Evolutionary conservation across 116 monocot species (phyloP), one percentile per base, ranked within the genome.

Genomic region (Papilionanthe hybrid): DNA sequence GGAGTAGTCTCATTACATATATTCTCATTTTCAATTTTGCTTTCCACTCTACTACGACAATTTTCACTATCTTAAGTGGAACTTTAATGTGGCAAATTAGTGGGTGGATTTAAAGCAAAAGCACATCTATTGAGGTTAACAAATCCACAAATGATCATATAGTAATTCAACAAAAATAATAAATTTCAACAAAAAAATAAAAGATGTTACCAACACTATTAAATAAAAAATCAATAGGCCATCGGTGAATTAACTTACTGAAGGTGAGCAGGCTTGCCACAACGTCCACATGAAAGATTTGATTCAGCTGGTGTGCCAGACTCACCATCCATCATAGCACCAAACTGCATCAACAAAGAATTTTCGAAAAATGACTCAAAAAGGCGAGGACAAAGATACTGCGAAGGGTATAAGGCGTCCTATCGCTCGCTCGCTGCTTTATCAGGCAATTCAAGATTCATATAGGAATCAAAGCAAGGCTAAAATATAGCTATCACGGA

Each of bases 261-360:
- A 56, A 94, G 90, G 56, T 77, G 68, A 76, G 94, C 90, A 63
- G 94, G 85, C 49, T 92, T 94, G n/a, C 90, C 88, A 58, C 94
- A 94, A 15, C 82, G 84, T 79, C 67, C 86, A 69, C 94, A 94
- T 32, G 84, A 82, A 29, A 86, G 28, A 53, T 72, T 41, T 1
- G 82, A 78, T 55, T 91, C 93, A 9, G 42, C 58, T n/a, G 48
- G 4, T n/a, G 55, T 72, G 5, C 58, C 83, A 42, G 83, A 83
- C 18, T 17, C 79, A 29, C 56, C 78, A 5, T 87, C 85, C 90
- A 90, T 90, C 72, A 63, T 55, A 73, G n/a, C n/a, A 7, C 19
- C 42, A n/a, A 23, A 5, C 73, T 73, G 73, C 73, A 44, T 22
- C 42, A 73, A 9, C 41, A 72, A 9, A 73, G 18, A 73, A 45